Conservation (phyloP, 495 filamentous ascomycete genomes). For the Trichoderma erinaceum region DNA sequence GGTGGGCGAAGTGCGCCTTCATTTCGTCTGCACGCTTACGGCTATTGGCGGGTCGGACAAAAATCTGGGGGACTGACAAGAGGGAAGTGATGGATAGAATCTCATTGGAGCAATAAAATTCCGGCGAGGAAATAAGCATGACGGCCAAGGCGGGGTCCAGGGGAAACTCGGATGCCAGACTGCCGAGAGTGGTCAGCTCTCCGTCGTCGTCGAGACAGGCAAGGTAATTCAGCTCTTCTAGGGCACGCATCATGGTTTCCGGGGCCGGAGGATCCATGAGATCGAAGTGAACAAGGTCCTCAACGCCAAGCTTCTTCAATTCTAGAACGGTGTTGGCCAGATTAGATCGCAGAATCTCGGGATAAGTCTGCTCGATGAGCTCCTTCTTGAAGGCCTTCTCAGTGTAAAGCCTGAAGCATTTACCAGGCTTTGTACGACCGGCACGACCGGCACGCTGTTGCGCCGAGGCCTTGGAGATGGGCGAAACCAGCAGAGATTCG, state of each 20-base stretch:
- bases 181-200: conserved; percentile 76
- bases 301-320: conserved; percentile 92
- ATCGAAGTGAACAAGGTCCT: conserved; percentile 97
- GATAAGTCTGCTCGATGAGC: conserved; percentile 92
- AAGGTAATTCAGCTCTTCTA: conserved; percentile 97
- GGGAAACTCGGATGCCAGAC: conserved; percentile 90
- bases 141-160: conserved; percentile 92
- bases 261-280: conserved; percentile 98
- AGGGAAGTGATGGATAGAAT: conserved; percentile 92
- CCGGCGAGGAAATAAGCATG: conserved; percentile 94
- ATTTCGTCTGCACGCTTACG: conserved; percentile 95
- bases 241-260: conserved; percentile 95
- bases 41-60: conserved; percentile 75
- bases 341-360: conserved; percentile 92
- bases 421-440: conserved; percentile 94
- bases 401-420: conserved; percentile 96
- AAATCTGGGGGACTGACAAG: conserved; percentile 91
- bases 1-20: conserved; percentile 89
- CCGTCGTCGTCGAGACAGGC: conserved; percentile 96
- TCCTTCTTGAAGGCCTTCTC: conserved; percentile 97
- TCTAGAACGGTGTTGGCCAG: conserved; percentile 91
- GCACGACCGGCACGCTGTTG: conserved; percentile 98
- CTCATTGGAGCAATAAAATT: conserved; percentile 98
- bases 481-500: conserved; percentile 90
- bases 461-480: conserved; percentile 97